Percentiles rank a stretch among this genome's conserved stretches.
phyloP scores from a whole-genome alignment of 208 protist genomes.

The Wallacemonas sp. region DNA sequence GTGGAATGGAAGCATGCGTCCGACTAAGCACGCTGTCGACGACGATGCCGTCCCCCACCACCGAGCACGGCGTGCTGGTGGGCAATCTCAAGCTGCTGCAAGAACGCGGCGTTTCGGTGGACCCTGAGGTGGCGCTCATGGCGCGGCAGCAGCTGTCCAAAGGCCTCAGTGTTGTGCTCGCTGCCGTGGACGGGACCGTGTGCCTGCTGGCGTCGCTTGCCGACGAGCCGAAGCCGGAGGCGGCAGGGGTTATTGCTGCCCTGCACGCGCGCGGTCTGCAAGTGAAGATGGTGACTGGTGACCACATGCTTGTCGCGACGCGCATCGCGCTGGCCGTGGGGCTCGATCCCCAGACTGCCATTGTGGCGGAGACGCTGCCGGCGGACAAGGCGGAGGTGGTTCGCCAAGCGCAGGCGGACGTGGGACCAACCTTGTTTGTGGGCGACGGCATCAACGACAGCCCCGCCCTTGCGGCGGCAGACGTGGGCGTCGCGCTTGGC shows the following conservation, averaged over 20 bases:
- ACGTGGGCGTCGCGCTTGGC: constrained; percentile 88
- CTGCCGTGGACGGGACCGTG: constrained; percentile 57
- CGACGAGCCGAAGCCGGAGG: constrained; percentile 90
- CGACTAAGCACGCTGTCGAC: background rate
- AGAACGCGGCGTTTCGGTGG: constrained; percentile 23
- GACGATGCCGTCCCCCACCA: background rate
- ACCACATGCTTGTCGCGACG: constrained; percentile 63
- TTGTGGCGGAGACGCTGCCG: constrained; percentile 83
- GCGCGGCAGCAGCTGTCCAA: constrained; percentile 27
- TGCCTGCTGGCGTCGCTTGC: constrained; percentile 59
- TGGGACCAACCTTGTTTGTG: constrained; percentile 71
- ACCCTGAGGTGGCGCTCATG: constrained; percentile 14
- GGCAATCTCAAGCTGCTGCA: constrained; percentile 69
- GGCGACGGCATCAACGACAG: constrained; percentile 93
- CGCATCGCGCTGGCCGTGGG: constrained; percentile 68
- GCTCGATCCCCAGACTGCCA: constrained; percentile 48
- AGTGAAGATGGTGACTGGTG: constrained; percentile 84
- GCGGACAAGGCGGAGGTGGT: constrained; percentile 83
- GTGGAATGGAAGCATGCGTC: constrained; percentile 49
- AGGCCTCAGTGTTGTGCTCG: constrained; percentile 75
- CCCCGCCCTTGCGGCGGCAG: constrained; percentile 78
- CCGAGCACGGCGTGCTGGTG: constrained; percentile 56
- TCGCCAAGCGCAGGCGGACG: constrained; percentile 47
- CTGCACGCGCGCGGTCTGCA: constrained; percentile 52
- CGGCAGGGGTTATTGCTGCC: constrained; percentile 50